Evolutionary conservation across 768 basidiomycete species (phyloP).

Genomic region (Pleurotus eryngii): DNA sequence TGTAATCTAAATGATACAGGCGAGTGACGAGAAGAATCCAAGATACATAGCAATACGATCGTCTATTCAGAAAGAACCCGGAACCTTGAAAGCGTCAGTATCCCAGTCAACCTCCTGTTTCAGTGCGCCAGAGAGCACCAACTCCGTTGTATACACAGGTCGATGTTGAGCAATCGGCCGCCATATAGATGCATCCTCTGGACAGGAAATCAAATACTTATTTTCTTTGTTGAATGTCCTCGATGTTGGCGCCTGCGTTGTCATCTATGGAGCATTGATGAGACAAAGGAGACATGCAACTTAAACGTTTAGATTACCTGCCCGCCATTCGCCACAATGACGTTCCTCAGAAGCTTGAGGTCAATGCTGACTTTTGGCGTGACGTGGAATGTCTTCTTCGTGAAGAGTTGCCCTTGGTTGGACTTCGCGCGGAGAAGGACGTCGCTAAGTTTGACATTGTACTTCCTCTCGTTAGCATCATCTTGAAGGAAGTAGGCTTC

Average conservation of each 20-base stretch:
- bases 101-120: constrained; percentile 70
- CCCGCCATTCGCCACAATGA: constrained; percentile 70
- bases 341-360: constrained; percentile 58
- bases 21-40: neutral
- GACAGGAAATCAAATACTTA: constrained; percentile 64
- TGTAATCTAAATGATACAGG: too few relatives aligned
- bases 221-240: constrained; percentile 50
- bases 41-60: neutral
- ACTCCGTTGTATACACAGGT: constrained; percentile 66
- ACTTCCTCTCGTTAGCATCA: constrained; percentile 58
- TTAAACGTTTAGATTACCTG: constrained; percentile 38
- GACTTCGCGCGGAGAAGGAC: constrained; percentile 58
- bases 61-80: constrained; percentile 14
- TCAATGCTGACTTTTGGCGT: constrained; percentile 64
- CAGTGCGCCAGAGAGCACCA: constrained; percentile 61
- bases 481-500: constrained; percentile 59
- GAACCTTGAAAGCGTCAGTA: constrained; percentile 32
- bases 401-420: constrained; percentile 53
- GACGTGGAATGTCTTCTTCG: constrained; percentile 68
- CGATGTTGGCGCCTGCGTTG: constrained; percentile 47
- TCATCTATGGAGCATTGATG: constrained; percentile 27
- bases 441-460: constrained; percentile 58
- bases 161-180: constrained; percentile 46
- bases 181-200: constrained; percentile 66
- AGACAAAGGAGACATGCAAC: neutral